These are phyloP conservation scores for Ceratocystis harringtonii DNA, from an alignment of 2,329 filamentous ascomycete genomes.

Conservation along the genomic window DNA sequence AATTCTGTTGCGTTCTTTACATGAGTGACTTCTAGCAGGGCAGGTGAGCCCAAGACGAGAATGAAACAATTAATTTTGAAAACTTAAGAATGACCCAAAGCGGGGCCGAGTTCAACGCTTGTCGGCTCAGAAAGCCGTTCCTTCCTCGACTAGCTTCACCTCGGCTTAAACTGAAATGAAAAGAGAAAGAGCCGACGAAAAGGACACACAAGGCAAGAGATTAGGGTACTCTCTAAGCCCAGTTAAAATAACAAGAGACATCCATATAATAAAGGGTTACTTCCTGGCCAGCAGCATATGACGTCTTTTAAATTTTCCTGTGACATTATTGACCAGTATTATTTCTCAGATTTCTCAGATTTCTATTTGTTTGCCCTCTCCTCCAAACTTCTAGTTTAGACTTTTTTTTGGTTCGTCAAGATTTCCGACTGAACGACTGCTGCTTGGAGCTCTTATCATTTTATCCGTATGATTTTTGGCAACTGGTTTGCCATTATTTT, in stretches of 20 bases:
- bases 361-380: neutral
- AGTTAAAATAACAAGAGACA: neutral
- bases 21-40: neutral
- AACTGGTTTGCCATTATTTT: neutral
- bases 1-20: neutral
- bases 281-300: neutral
- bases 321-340: neutral
- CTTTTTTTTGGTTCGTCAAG: neutral
- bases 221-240: neutral
- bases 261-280: neutral
- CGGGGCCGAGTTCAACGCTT: neutral
- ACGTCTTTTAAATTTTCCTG: neutral
- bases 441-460: neutral
- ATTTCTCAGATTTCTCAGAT: neutral
- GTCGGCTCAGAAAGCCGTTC: neutral
- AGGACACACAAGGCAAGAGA: neutral
- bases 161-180: neutral
- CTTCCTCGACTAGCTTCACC: neutral
- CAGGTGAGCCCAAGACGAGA: no score
- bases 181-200: neutral
- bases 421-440: neutral
- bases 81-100: neutral
- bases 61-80: neutral
- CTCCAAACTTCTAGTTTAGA: neutral
- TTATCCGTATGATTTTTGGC: neutral